Conservation (phyloP, 192 early-diverging fungal species). For the Neocallimastix lanati region DNA sequence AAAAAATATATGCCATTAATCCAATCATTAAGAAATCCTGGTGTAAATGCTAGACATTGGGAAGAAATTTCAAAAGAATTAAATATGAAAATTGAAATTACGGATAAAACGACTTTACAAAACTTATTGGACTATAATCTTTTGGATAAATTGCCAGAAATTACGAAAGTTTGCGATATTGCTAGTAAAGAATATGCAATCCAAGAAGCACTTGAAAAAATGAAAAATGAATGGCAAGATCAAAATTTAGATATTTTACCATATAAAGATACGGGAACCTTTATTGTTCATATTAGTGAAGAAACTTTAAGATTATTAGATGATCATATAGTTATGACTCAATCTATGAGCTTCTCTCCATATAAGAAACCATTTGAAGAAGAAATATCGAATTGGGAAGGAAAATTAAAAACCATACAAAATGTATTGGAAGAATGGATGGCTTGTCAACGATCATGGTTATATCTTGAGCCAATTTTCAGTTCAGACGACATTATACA, state of each 20-base stretch:
- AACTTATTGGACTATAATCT: conserved; percentile 31
- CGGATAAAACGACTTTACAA: conserved; percentile 20
- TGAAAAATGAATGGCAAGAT: conserved; percentile 36
- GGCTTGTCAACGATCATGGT: conserved; percentile 34
- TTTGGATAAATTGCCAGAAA: conserved; percentile 24
- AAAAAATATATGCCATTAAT: conserved; percentile 36
- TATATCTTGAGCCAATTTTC: no score
- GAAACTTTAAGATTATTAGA: conserved; percentile 31
- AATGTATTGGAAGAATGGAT: conserved; percentile 41
- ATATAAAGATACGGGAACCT: conserved; percentile 43
- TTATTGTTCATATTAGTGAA: conserved; percentile 33
- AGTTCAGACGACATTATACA: conserved; percentile 37
- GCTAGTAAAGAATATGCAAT: conserved; percentile 45
- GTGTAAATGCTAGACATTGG: conserved; percentile 40
- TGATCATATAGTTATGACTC: conserved; percentile 46
- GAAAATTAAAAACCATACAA: conserved; percentile 33
- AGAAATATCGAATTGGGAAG: conserved; percentile 30
- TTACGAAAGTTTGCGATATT: conserved; percentile 35
- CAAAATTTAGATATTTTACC: conserved; percentile 29
- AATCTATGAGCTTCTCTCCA: conserved; percentile 37
- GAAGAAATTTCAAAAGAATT: conserved; percentile 28
- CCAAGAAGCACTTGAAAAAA: conserved; percentile 36
- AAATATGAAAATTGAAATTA: conserved; percentile 21
- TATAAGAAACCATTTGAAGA: conserved; percentile 42
- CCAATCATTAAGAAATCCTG: conserved; percentile 35